A percentile compares a stretch with the other conserved stretches of the same genome.
Conservation (phyloP, 805 yeast genomes). For the Myxozyma udenii region DNA sequence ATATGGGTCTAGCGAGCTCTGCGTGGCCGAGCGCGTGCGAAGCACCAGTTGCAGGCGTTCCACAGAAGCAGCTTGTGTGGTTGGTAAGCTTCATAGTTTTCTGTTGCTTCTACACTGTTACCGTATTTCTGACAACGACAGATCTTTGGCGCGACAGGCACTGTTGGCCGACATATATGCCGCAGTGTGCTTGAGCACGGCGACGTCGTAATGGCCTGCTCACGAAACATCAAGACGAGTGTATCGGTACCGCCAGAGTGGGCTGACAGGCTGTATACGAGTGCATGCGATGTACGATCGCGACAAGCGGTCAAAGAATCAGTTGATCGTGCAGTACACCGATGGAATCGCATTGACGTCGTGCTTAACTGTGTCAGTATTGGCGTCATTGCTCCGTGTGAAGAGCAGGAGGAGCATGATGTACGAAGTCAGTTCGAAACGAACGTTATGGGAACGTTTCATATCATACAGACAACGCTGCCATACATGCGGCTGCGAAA, state of each 20-base stretch:
- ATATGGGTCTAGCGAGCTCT: too few species aligned
- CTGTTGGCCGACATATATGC: slow-evolving; percentile 30
- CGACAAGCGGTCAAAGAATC: slow-evolving; percentile 26
- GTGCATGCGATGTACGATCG: slow-evolving; percentile 30
- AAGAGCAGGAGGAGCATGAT: slow-evolving; percentile 34
- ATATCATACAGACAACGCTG: slow-evolving; percentile 31
- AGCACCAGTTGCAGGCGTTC: slow-evolving; percentile 4
- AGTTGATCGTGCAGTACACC: slow-evolving; percentile 30
- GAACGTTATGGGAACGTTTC: slow-evolving; percentile 34
- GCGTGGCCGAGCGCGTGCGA: slow-evolving; percentile 21
- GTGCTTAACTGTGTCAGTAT: slow-evolving; percentile 31
- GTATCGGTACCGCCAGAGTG: slow-evolving; percentile 22
- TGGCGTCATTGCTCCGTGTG: slow-evolving; percentile 33
- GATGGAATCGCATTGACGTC: slow-evolving; percentile 32
- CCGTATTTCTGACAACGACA: too few species aligned
- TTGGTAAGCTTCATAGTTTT: slow-evolving; percentile 10
- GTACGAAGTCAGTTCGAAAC: slow-evolving; percentile 33
- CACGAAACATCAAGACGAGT: slow-evolving; percentile 13
- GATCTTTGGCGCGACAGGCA: slow-evolving; percentile 35
- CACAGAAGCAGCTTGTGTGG: slow-evolving; percentile 27
- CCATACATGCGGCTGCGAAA: slow-evolving; percentile 27
- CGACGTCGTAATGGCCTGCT: slow-evolving; percentile 32
- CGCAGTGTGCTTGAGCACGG: slow-evolving; percentile 31
- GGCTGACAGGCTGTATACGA: slow-evolving; percentile 19
- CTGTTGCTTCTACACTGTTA: too few species aligned